phyloP scores from a whole-genome alignment of 495 filamentous ascomycete genomes.

The Penicillium nucicola region DNA sequence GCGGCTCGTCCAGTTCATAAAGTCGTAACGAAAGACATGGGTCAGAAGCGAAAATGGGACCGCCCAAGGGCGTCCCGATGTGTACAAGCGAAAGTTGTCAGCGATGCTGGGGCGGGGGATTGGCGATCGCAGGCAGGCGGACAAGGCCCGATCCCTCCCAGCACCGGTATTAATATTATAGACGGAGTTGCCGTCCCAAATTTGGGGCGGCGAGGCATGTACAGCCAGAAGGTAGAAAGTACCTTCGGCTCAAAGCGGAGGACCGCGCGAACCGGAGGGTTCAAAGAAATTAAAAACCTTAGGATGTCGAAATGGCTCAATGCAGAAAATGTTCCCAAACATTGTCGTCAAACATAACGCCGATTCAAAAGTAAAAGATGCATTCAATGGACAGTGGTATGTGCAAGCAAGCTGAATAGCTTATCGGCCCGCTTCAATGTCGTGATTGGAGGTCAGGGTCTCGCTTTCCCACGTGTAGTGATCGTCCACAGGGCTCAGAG shows the following conservation, averaged over 20 bases:
- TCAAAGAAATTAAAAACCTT: conserved; percentile 33
- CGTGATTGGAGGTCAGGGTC: conserved; percentile 52
- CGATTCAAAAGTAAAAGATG: conserved; percentile 33
- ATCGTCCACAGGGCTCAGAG: conserved; percentile 60
- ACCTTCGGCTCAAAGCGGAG: conserved; percentile 23
- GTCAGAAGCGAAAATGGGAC: conserved; percentile 28
- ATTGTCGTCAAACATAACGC: conserved; percentile 43
- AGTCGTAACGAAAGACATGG: conserved; percentile 41
- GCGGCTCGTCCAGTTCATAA: conserved; percentile 34
- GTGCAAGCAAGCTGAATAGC: conserved; percentile 20
- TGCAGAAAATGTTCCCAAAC: conserved; percentile 40
- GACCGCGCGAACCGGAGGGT: conserved; percentile 18
- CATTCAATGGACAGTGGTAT: conserved; percentile 24
- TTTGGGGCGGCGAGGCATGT: conserved; percentile 27
- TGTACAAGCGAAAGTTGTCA: conserved; percentile 47
- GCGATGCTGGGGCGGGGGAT: conserved; percentile 19
- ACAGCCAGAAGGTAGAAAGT: conserved; percentile 30
- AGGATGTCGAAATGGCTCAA: conserved; percentile 45
- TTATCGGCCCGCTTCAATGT: conserved; percentile 49
- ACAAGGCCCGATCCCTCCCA: conserved; percentile 12
- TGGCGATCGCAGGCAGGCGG: conserved; percentile 17
- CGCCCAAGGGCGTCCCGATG: conserved; percentile 12
- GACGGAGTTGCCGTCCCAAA: conserved; percentile 28
- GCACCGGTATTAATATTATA: conserved; percentile 46
- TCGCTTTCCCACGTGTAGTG: conserved; percentile 62